Conservation (phyloP, 257 asterid species). For the Perilla frutescens region DNA sequence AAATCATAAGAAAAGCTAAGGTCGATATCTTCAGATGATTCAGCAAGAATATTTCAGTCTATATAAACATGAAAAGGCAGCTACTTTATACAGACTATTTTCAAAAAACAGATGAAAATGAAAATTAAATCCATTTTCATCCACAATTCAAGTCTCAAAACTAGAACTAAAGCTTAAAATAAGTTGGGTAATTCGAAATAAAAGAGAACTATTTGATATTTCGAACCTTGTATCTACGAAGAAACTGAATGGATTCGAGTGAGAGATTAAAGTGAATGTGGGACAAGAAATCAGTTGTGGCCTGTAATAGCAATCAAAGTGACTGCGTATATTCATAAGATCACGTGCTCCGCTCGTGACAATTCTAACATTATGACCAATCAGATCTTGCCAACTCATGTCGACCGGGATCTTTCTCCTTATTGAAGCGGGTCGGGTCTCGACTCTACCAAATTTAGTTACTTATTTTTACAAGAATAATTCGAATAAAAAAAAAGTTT, state of each 20-base stretch:
- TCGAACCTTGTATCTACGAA: slow-evolving; percentile 13
- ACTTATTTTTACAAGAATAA: too few species aligned
- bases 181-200: not conserved
- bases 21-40: not conserved
- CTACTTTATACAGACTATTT: not conserved
- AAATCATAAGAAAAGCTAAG: not conserved
- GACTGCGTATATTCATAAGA: not conserved
- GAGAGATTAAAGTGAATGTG: not conserved
- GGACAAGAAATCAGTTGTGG: not conserved
- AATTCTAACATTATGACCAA: not conserved
- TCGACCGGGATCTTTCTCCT: too few species aligned
- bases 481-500: too few species aligned
- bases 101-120: not conserved
- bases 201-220: not conserved
- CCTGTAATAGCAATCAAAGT: not conserved
- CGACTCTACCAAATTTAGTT: too few species aligned
- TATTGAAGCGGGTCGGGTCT: too few species aligned
- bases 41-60: not conserved
- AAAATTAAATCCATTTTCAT: not conserved
- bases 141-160: not conserved
- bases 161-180: not conserved
- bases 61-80: not conserved
- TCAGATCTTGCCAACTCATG: not conserved
- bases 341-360: slow-evolving; percentile 32
- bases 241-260: not conserved